Percentiles rank a stretch among this genome's conserved stretches.
phyloP scores from a whole-genome alignment of 2,329 filamentous ascomycete genomes.

The Paecilomyces variotii region DNA sequence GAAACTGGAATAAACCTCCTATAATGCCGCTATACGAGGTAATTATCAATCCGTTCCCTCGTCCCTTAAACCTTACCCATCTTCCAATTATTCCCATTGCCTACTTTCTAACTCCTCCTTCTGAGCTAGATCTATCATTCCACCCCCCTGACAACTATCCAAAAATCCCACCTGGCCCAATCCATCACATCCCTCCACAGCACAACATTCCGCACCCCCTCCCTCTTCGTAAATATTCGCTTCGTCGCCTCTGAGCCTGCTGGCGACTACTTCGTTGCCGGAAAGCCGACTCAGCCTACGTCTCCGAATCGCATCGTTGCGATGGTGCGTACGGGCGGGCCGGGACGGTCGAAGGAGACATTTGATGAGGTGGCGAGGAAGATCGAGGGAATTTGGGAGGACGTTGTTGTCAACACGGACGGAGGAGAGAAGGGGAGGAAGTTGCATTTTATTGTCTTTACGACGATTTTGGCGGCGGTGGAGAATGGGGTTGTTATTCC shows the following conservation, averaged over 20 bases:
- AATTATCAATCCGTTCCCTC: neutral
- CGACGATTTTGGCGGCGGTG: conserved; percentile 10
- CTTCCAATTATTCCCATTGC: neutral
- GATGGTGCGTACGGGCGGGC: conserved; percentile 3
- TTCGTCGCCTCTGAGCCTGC: conserved; percentile 5
- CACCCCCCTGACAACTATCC: conserved; percentile 8
- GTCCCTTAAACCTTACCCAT: neutral
- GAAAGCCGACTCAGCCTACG: conserved; percentile 7
- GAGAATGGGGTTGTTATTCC: conserved; percentile 12
- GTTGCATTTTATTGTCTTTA: conserved; percentile 9
- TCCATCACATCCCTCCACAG: conserved; percentile 11
- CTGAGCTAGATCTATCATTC: conserved; percentile 6
- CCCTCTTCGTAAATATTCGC: conserved; percentile 13
- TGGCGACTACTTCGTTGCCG: conserved; percentile 7
- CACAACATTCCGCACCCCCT: conserved; percentile 12
- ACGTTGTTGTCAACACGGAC: conserved; percentile 4
- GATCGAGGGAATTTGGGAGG: conserved; percentile 12
- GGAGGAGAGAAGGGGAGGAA: conserved; percentile 7
- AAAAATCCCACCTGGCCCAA: conserved; percentile 11
- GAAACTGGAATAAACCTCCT: neutral
- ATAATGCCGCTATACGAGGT: conserved; percentile 6
- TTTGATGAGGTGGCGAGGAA: conserved; percentile 12
- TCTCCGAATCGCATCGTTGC: conserved; percentile 5
- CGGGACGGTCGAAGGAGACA: conserved; percentile 8
- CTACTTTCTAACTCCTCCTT: neutral